A percentile compares a stretch with the other conserved stretches of the same genome.
These are phyloP conservation scores for Sclerotinia sclerotiorum DNA, from an alignment of 2,329 filamentous ascomycete genomes.

Conservation along the genomic window DNA sequence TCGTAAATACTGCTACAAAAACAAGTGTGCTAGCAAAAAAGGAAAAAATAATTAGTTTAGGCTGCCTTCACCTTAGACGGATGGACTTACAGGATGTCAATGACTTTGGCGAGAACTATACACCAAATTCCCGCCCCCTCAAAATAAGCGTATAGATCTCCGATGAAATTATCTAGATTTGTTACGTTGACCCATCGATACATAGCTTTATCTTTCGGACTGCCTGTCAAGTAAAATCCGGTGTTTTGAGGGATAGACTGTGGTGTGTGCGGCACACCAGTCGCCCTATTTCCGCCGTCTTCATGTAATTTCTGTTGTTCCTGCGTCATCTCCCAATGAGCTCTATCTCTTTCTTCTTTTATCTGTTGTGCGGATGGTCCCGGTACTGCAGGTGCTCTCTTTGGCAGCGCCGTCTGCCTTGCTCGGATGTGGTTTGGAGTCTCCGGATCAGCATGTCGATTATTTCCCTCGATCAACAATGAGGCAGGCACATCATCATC, in stretches of 20 bases:
- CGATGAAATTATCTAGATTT: constrained; percentile 68
- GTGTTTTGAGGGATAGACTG: constrained; percentile 50
- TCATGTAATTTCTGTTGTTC: constrained; percentile 51
- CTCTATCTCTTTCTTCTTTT: constrained; percentile 35
- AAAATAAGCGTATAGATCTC: constrained; percentile 69
- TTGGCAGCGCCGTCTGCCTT: constrained; percentile 26
- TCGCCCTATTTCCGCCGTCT: constrained; percentile 37
- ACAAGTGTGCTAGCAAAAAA: constrained; percentile 53
- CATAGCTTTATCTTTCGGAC: constrained; percentile 66
- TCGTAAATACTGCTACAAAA: constrained; percentile 67
- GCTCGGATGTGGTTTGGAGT: constrained; percentile 33
- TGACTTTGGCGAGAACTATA: constrained; percentile 57
- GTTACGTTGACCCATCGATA: constrained; percentile 73
- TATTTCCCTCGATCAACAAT: constrained; percentile 57
- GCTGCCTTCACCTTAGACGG: background rate
- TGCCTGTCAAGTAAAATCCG: constrained; percentile 47
- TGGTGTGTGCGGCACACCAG: constrained; percentile 16
- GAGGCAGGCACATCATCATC: constrained; percentile 62
- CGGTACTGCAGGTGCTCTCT: constrained; percentile 40
- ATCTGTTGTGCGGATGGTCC: constrained; percentile 48
- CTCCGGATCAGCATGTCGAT: constrained; percentile 34
- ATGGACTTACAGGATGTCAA: constrained; percentile 56
- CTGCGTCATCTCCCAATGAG: constrained; percentile 57
- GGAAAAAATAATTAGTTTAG: constrained; percentile 24
- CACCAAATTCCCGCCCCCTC: constrained; percentile 67